phyloP scores from a whole-genome alignment of 352 stramenopile genomes.

The Pythium sp. region DNA sequence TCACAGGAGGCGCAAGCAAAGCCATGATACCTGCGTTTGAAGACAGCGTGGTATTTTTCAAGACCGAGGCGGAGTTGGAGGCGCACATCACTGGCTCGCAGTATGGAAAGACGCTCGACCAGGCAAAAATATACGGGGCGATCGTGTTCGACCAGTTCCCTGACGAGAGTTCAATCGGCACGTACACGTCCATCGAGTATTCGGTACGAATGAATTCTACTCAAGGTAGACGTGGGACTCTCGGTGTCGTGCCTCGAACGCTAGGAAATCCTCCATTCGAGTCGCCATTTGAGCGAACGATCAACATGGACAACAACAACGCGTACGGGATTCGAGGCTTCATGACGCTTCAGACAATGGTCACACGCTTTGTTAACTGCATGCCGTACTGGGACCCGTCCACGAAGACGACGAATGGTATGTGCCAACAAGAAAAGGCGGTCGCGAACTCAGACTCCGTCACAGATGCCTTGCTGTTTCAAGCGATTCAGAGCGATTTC shows the following conservation, averaged over 20 bases:
- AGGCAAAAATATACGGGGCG: conserved; percentile 53
- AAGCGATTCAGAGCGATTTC: conserved; percentile 33
- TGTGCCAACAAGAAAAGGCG: conserved; percentile 40
- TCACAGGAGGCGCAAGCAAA: conserved; percentile 14
- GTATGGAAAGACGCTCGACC: conserved; percentile 46
- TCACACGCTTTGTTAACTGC: conserved; percentile 60
- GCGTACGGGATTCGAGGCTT: conserved; percentile 46
- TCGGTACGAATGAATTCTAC: conserved; percentile 68
- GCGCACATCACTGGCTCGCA: conserved; percentile 31
- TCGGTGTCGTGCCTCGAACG: conserved; percentile 38
- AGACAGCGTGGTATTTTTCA: conserved; percentile 66
- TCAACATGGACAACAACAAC: conserved; percentile 38
- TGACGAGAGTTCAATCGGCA: conserved; percentile 35
- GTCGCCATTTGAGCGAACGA: conserved; percentile 38
- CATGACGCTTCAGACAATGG: conserved; percentile 65
- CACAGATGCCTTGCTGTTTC: conserved; percentile 20
- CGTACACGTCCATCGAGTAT: conserved; percentile 51
- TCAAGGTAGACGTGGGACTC: conserved; percentile 10
- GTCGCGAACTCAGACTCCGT: conserved; percentile 22
- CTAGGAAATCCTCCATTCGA: conserved; percentile 40
- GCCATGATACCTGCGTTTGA: conserved; percentile 46
- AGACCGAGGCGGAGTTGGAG: conserved; percentile 38
- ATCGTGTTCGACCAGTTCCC: conserved; percentile 61
- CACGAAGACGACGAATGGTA: conserved; percentile 33
- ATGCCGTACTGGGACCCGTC: conserved; percentile 43